Percentiles rank a stretch among this genome's conserved stretches.
phyloP scores from a whole-genome alignment of 202 grass and related monocot genomes.

The Eragrostis tef region DNA sequence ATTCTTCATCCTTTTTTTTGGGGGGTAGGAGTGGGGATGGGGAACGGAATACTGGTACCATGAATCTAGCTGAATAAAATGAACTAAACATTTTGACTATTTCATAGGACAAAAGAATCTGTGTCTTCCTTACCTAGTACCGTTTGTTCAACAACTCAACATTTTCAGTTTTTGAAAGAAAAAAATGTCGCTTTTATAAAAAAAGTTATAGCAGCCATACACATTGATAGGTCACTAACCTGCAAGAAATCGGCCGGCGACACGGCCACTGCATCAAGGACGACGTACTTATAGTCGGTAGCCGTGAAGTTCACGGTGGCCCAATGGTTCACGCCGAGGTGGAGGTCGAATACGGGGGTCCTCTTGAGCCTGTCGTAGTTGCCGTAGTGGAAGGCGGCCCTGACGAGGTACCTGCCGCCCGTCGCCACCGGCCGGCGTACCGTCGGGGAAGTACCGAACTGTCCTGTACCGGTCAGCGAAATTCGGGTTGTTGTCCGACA shows the following conservation, averaged over 20 bases:
- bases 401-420: constrained; percentile 39
- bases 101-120: too few relatives aligned
- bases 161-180: too few relatives aligned
- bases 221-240: not conserved
- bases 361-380: constrained; percentile 50
- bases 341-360: constrained; percentile 53
- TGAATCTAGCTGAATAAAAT: too few relatives aligned
- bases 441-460: constrained; percentile 49
- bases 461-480: constrained; percentile 31
- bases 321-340: constrained; percentile 65
- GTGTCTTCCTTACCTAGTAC: too few relatives aligned
- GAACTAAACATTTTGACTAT: too few relatives aligned
- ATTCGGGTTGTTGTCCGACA: constrained; percentile 24
- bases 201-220: too few relatives aligned
- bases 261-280: constrained; percentile 45
- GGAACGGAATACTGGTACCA: too few relatives aligned
- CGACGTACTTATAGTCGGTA: not conserved
- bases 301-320: constrained; percentile 55
- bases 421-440: constrained; percentile 4
- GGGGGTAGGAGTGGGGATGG: too few relatives aligned
- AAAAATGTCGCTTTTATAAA: too few relatives aligned
- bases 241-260: constrained; percentile 44
- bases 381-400: constrained; percentile 58
- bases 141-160: too few relatives aligned
- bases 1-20: too few relatives aligned